Evolutionary conservation across 768 basidiomycete genomes (phyloP), one percentile per base, ranked within the genome.

Genomic region (Phaffia australis): DNA sequence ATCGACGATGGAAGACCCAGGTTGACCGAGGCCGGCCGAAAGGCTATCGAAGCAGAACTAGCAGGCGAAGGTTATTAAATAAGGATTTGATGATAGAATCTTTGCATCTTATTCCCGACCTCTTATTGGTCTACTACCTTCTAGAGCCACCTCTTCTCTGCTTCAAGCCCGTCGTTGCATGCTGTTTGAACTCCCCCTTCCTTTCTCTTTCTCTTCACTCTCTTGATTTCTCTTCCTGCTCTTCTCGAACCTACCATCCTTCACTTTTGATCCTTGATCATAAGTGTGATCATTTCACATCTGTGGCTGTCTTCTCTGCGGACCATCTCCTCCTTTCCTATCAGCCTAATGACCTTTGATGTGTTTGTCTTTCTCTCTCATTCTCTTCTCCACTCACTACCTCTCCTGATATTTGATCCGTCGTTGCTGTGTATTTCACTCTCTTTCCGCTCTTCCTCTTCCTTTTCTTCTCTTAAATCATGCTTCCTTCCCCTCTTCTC

Each of bases 11-110:
- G 93, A 16, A 80, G 82, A 64, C 83, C 90, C 1, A 73, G 69
- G 21, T 80, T 97, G 23, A 89, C 88, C 0, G 79, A 77, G 0
- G 86, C 81, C 52, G 93, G 93, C 6, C 75, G 77, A 64, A 79
- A 81, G 71, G 88, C 87, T 1, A 77, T 95, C 18, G 82, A 88
- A 74, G 85, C 87, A 68, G 89, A 93, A 67, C 69, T 74, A 19
- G 58, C 59, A 16, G 48, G 64, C 8, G 62, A 69, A 1, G 67
- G 67, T 0, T 69, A 69, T 56, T 67, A 56, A 50, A 35, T 27
- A 32, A 46, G 18, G 35, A 18, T 21, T 46, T 14, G 19, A 21
- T 46, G 32, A 16, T 46, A 25, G 18, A 21, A 19, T 32, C 16
- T 57, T 57, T 32, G 23, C 35, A 42, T 16, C 9, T 6, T 46